phyloP scores from a whole-genome alignment of 148 eudicot genomes.

The Silene uniflora region DNA sequence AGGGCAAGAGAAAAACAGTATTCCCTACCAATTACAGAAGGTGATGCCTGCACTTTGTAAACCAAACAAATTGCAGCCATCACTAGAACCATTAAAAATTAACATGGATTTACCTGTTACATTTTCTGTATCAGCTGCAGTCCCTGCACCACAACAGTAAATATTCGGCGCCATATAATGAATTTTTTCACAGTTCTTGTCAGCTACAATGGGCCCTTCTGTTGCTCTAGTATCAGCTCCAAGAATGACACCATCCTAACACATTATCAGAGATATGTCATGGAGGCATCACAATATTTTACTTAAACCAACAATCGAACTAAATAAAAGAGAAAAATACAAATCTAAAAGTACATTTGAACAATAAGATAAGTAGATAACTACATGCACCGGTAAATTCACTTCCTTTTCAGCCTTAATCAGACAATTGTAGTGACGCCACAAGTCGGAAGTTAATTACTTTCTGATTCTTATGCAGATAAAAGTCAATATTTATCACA shows the following conservation, averaged over 20 bases:
- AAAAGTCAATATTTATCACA: not conserved
- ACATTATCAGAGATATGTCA: not conserved
- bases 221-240: slow-evolving; percentile 98
- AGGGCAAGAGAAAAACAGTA: not conserved
- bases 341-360: not conserved
- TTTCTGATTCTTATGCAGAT: not conserved
- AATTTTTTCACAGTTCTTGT: slow-evolving; percentile 91
- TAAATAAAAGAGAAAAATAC: not conserved
- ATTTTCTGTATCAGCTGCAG: slow-evolving; percentile 98
- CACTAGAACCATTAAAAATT: not conserved
- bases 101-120: slow-evolving; percentile 62
- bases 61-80: not conserved
- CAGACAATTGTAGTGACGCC: not conserved
- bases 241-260: slow-evolving; percentile 94
- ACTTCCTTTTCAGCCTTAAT: not conserved
- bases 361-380: not conserved
- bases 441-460: not conserved
- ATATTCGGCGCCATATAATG: slow-evolving; percentile 95
- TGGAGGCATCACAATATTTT: not conserved
- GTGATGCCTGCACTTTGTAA: not conserved
- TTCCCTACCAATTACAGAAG: not conserved
- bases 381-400: not conserved
- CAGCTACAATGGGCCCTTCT: slow-evolving; percentile 85
- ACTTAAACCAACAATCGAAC: not conserved
- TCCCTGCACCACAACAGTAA: slow-evolving; percentile 98